Conservation (phyloP, 202 grass and related monocot species). For the Carex arenaria region DNA sequence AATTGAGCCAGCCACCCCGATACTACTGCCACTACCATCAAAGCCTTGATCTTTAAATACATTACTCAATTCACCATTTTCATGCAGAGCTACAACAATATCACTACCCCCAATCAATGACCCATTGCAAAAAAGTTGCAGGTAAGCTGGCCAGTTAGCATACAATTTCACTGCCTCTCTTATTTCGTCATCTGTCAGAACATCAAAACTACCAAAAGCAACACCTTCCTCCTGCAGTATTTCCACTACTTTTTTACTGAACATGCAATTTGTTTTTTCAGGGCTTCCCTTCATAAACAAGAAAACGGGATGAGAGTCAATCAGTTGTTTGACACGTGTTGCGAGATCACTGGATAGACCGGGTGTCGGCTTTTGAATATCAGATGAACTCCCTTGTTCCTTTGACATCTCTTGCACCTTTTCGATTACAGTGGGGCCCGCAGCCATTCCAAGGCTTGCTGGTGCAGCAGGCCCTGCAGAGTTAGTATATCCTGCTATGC, state of each 20-base stretch:
- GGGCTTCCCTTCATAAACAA: slow-evolving; percentile 92
- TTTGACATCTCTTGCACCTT: slow-evolving; percentile 52
- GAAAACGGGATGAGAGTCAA: slow-evolving; percentile 55
- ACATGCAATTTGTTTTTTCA: slow-evolving; percentile 63
- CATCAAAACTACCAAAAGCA: slow-evolving; percentile 73
- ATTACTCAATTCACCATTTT: slow-evolving; percentile 69
- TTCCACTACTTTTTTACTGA: slow-evolving; percentile 71
- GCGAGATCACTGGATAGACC: slow-evolving; percentile 27
- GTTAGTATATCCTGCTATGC: slow-evolving; percentile 54
- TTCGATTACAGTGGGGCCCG: slow-evolving; percentile 64
- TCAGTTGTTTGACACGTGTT: slow-evolving; percentile 39
- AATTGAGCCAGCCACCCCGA: slow-evolving; percentile 18
- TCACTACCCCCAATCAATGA: slow-evolving; percentile 86
- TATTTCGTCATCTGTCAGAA: slow-evolving; percentile 65
- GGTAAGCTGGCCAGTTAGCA: slow-evolving; percentile 87
- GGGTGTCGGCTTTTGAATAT: slow-evolving; percentile 13
- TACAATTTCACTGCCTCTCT: slow-evolving; percentile 79
- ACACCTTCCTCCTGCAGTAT: slow-evolving; percentile 51
- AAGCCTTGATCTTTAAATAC: slow-evolving; percentile 66
- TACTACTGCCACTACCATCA: slow-evolving; percentile 14
- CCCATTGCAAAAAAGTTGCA: slow-evolving; percentile 81
- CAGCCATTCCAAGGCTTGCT: slow-evolving; percentile 67
- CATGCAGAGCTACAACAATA: slow-evolving; percentile 71
- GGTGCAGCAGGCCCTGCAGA: slow-evolving; percentile 51
- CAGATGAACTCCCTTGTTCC: slow-evolving; percentile 47